Evolutionary conservation across 2,329 filamentous ascomycete species (phyloP).

Genomic region (Microcyclospora pomicola): DNA sequence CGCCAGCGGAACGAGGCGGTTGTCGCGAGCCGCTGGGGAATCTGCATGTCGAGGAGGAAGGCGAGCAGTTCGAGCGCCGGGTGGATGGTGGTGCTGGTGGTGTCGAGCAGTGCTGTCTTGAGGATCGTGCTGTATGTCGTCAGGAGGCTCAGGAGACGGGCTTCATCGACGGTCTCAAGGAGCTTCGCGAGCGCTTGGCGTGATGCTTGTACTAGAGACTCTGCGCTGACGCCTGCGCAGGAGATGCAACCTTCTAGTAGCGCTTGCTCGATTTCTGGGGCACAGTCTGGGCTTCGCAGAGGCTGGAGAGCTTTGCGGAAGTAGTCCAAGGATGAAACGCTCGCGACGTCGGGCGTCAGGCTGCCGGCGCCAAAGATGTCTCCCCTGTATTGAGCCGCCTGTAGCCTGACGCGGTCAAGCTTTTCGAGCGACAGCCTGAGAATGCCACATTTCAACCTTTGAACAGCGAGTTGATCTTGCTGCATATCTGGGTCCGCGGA

Average conservation of each 20-base stretch:
- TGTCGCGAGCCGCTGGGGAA: slow-evolving; percentile 26
- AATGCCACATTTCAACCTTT: slow-evolving; percentile 14
- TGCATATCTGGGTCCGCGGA: background rate
- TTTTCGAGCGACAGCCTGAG: slow-evolving; percentile 74
- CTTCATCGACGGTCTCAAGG: slow-evolving; percentile 11
- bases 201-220: slow-evolving; percentile 57
- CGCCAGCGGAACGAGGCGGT: slow-evolving; percentile 46
- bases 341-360: slow-evolving; percentile 8
- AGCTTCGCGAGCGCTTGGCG: slow-evolving; percentile 47
- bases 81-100: slow-evolving; percentile 7
- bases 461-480: background rate
- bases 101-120: slow-evolving; percentile 7
- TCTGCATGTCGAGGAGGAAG: slow-evolving; percentile 46
- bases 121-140: slow-evolving; percentile 12
- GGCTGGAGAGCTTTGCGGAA: slow-evolving; percentile 11
- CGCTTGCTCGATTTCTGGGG: slow-evolving; percentile 23
- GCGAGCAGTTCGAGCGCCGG: slow-evolving; percentile 64
- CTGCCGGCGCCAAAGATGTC: slow-evolving; percentile 2
- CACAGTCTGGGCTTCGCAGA: background rate
- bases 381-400: slow-evolving; percentile 39
- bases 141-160: slow-evolving; percentile 8
- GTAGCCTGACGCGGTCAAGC: slow-evolving; percentile 67
- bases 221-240: slow-evolving; percentile 64
- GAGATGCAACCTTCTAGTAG: slow-evolving; percentile 56
- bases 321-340: slow-evolving; percentile 14